These are phyloP conservation scores for Paecilomyces dactylethromorphus DNA, from an alignment of 2,329 filamentous ascomycete genomes.

Conservation along the genomic window DNA sequence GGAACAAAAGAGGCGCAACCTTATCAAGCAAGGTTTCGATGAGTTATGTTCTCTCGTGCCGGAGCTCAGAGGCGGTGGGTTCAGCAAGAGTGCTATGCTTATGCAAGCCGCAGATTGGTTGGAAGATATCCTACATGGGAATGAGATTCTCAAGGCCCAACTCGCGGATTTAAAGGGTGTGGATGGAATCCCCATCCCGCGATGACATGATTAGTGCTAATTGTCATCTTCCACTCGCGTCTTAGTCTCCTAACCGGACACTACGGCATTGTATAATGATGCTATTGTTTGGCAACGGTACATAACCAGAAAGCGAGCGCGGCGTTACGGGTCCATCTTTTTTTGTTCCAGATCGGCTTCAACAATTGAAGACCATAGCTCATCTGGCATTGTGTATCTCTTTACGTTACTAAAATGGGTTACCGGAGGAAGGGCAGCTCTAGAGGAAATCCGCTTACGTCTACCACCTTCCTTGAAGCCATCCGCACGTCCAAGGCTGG, in stretches of 20 bases:
- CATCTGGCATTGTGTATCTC: background rate
- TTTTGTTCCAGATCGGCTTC: background rate
- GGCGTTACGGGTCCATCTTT: background rate
- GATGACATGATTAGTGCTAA: conserved; percentile 21
- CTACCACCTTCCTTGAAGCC: background rate
- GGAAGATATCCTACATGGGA: conserved; percentile 64
- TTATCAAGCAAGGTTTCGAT: conserved; percentile 77
- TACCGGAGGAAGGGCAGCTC: background rate
- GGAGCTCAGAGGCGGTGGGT: conserved; percentile 63
- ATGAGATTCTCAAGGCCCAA: conserved; percentile 53
- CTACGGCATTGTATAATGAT: background rate
- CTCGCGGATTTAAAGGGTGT: conserved; percentile 42
- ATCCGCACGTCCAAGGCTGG: background rate
- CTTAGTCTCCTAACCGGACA: background rate
- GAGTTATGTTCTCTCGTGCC: conserved; percentile 73
- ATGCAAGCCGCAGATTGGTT: conserved; percentile 71
- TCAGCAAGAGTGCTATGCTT: conserved; percentile 78
- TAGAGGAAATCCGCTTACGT: background rate
- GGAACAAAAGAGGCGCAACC: conserved; percentile 76
- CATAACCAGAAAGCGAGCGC: background rate
- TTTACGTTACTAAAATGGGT: background rate
- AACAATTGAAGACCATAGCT: background rate
- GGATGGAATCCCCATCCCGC: conserved; percentile 29
- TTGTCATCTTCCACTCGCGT: conserved; percentile 9
- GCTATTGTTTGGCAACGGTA: background rate